Evolutionary conservation across 1,284 basidiomycete genomes (phyloP), one percentile per base, ranked within the genome.

Genomic region (Testicularia cyperi): DNA sequence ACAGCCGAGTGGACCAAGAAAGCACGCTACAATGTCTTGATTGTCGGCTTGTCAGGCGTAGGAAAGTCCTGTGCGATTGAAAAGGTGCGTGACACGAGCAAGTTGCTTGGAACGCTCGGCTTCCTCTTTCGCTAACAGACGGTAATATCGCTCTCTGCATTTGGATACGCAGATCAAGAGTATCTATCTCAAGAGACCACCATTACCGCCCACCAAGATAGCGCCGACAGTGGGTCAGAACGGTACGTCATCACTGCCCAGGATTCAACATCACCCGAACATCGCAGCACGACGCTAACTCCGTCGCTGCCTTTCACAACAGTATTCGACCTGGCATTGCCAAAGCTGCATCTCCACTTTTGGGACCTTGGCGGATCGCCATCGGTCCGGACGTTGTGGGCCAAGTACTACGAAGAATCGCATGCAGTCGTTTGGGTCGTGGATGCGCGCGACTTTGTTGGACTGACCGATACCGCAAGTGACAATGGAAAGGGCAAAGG

Each of bases 151-250:
- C n/a, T n/a, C 7, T 9, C 7, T 28, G 16, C 12, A 3, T 14
- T 18, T 22, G 26, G 13, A 18, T 15, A 16, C n/a, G 26, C 12
- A 39, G 39, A 41, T 62, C 41, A 62, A 62, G 19, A 44, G 40
- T 38, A 27, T 62, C 23, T 56, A 56, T 19, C 53, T 62, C 15
- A 51, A 56, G 20, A 24, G 47, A 9, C 47, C 58, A 16, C 46
- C 52, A 7, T 32, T 56, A 15, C 53, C 58, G 10, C 58, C 58
- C 3, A 47, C 39, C 25, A 47, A 44, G 41, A 52, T 70, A 33
- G 49, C 61, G 12, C 61, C 67, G 0, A 70, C 67, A 2, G 60
- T 70, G 12, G 67, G 67, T 7, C 67, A 70, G 34, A 70, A 70
- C 44, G 48, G 45, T 48, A 22, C 9, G 44, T 30, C 12, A 6